Percentiles rank a stretch among this genome's conserved stretches.
Conservation (phyloP, 2,329 filamentous ascomycete species). For the Teratosphaeriaceae sp. region DNA sequence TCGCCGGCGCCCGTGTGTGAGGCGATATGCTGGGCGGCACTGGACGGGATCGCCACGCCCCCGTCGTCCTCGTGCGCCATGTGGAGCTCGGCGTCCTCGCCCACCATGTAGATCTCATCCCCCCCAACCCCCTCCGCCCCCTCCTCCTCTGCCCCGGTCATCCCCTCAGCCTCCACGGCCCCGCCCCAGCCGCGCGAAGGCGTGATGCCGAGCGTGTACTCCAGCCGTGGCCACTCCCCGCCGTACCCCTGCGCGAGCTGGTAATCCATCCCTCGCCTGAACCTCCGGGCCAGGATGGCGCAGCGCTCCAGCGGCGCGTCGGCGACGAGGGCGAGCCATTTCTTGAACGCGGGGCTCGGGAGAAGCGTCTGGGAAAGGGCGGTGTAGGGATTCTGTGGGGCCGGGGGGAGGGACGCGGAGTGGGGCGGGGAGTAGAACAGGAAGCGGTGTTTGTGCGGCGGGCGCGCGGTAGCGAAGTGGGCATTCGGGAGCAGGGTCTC, state of each 20-base stretch:
- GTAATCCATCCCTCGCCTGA: constrained; percentile 83
- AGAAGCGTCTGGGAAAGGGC: constrained; percentile 77
- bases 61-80: constrained; percentile 46
- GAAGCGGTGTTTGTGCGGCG: constrained; percentile 93
- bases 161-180: constrained; percentile 43
- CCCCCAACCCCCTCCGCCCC: constrained; percentile 51
- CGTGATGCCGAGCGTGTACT: constrained; percentile 82
- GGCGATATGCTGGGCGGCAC: constrained; percentile 24
- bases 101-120: constrained; percentile 90
- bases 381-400: constrained; percentile 51
- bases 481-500: neutral
- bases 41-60: constrained; percentile 30
- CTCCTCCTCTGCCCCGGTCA: constrained; percentile 56
- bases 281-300: constrained; percentile 76
- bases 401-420: constrained; percentile 6
- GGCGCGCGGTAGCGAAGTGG: constrained; percentile 49
- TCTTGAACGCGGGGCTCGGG: constrained; percentile 76
- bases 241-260: constrained; percentile 83
- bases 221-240: constrained; percentile 65
- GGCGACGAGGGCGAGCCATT: constrained; percentile 83
- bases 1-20: constrained; percentile 42
- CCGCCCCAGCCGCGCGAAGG: constrained; percentile 80
- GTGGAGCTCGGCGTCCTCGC: constrained; percentile 63
- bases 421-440: constrained; percentile 67
- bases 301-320: constrained; percentile 65